These are phyloP conservation scores for Candida incommunis DNA, from an alignment of 805 yeast species.

Conservation along the genomic window DNA sequence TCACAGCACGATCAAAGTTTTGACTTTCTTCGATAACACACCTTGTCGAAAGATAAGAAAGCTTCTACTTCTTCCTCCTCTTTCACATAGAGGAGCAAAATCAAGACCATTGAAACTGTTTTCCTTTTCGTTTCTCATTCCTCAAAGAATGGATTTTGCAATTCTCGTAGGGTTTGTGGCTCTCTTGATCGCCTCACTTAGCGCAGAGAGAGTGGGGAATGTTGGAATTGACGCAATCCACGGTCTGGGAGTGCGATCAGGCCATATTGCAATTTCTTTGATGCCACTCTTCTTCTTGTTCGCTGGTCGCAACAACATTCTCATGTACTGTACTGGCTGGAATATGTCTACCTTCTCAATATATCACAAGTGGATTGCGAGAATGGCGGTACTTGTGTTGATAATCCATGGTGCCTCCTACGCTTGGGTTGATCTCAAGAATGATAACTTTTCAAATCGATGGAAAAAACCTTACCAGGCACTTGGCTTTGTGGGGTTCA, in stretches of 20 bases:
- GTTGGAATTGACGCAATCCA: background rate
- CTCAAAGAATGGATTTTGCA: background rate
- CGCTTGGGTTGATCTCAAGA: constrained; percentile 23
- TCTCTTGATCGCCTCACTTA: background rate
- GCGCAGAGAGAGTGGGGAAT: background rate
- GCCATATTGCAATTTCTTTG: constrained; percentile 10
- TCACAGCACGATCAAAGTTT: background rate
- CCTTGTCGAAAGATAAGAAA: background rate
- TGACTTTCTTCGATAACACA: background rate
- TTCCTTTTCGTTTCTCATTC: too few relatives aligned
- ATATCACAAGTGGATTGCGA: constrained; percentile 50
- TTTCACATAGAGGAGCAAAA: background rate
- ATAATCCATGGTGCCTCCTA: constrained; percentile 43
- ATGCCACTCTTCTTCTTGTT: constrained; percentile 48
- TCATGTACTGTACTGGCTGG: constrained; percentile 43
- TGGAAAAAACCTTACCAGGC: constrained; percentile 11
- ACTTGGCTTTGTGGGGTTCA: constrained; percentile 16
- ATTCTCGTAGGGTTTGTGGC: background rate
- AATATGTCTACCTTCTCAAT: constrained; percentile 37
- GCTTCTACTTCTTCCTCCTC: background rate
- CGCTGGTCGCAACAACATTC: constrained; percentile 57
- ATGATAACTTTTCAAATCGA: constrained; percentile 10
- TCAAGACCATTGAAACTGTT: background rate
- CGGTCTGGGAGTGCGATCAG: constrained; percentile 24
- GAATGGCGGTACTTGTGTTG: constrained; percentile 31